Evolutionary conservation across 495 filamentous ascomycete genomes (phyloP).

Genomic region (Lichenothelia convexa): DNA sequence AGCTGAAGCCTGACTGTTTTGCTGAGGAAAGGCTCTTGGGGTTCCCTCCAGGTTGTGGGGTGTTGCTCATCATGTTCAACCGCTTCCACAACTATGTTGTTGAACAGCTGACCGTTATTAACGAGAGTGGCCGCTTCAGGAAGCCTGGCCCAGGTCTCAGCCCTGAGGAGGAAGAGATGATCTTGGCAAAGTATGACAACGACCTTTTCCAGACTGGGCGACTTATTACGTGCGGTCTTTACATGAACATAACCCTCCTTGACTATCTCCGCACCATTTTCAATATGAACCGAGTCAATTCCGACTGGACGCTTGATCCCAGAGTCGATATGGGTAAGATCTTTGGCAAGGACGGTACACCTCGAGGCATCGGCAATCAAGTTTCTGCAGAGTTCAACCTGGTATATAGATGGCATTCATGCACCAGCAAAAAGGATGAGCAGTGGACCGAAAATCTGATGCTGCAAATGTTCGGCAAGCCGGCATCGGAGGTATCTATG

Average conservation of each 20-base stretch:
- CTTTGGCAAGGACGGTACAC: conserved; percentile 35
- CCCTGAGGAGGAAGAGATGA: conserved; percentile 33
- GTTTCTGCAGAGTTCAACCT: conserved; percentile 64
- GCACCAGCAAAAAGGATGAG: conserved; percentile 53
- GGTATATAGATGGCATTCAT: conserved; percentile 66
- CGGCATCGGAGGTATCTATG: conserved; percentile 30
- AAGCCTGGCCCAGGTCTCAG: conserved; percentile 32
- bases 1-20: conserved; percentile 39
- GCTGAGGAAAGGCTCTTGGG: conserved; percentile 35
- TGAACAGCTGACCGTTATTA: conserved; percentile 47
- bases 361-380: conserved; percentile 53
- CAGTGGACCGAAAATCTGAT: conserved; percentile 55
- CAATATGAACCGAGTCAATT: conserved; percentile 58
- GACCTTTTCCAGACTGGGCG: conserved; percentile 72
- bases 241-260: conserved; percentile 66
- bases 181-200: conserved; percentile 57
- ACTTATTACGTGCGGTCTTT: conserved; percentile 62
- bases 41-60: conserved; percentile 37
- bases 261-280: conserved; percentile 77
- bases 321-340: conserved; percentile 36
- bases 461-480: conserved; percentile 41
- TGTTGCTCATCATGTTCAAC: conserved; percentile 44
- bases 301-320: conserved; percentile 66
- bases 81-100: conserved; percentile 71
- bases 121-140: conserved; percentile 52